Base-by-base conservation (phyloP, 495 filamentous ascomycete genomes). In the Aspergillus nidulans region DNA sequence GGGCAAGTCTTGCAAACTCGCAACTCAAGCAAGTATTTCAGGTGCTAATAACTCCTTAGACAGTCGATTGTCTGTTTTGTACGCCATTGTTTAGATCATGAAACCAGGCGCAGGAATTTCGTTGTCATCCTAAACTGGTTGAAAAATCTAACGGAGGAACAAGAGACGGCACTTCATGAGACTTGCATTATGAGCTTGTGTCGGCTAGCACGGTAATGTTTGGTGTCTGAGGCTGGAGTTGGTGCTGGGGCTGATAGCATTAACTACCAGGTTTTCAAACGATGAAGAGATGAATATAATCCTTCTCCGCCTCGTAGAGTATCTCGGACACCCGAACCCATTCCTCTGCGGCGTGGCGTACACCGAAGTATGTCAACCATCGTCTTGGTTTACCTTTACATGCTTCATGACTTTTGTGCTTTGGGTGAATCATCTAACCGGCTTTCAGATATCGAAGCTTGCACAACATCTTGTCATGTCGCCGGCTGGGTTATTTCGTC, bases 211-310 rank as follows among this genome's bases (percentile, higher is more conserved):
- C 80, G 77, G 79, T 86, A 75, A 59, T 67, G 59, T 12, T 46
- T 13, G 16, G 10, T 40, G 25, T 7, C 46, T 53, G 52, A 67
- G 24, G 20, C 62, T 25, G 41, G 50, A 13, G 16, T 23, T 6
- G 10, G 15, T 41, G 24, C 39, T 47, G 0, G 36, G 19, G 36
- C 38, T 60, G 38, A 63, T 18, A 10, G 10, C 13, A 24, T 23
- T 25, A 12, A 15, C 2, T 23, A 16, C 18, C 40, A 86, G 83
- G 49, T 67, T 82, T 40, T 86, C 81, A 24, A 74, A 76, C 21
- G 89, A 91, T 57, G 85, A 91, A 39, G 88, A 95, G 65, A 81
- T 94, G 41, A 91, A 92, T 60, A 80, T 97, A 46, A 88, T 90
- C 32, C 77, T 98, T 28, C 73, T 95, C 42, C 85, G 85, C 51